These are phyloP conservation scores for Cantharellus anzutake DNA, from an alignment of 768 basidiomycete species.

Conservation along the genomic window DNA sequence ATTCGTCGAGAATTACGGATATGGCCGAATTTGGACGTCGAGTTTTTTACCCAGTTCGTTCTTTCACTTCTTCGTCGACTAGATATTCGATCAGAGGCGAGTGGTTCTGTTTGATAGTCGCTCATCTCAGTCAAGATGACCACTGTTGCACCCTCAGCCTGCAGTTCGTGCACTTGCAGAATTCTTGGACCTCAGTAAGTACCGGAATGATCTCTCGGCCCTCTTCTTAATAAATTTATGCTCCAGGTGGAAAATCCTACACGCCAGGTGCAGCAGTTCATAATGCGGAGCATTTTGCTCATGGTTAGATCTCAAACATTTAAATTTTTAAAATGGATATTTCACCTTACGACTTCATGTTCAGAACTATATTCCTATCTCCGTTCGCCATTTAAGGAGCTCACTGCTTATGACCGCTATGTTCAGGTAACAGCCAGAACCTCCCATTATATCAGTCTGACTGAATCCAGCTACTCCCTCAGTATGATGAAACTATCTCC, in stretches of 20 bases:
- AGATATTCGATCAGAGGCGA: slow-evolving; percentile 55
- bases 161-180: slow-evolving; percentile 64
- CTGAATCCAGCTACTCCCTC: background rate
- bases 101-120: too few species aligned
- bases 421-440: slow-evolving; percentile 39
- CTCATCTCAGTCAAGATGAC: slow-evolving; percentile 17
- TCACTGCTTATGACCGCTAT: slow-evolving; percentile 59
- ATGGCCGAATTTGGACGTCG: slow-evolving; percentile 80
- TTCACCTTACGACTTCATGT: background rate
- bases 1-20: slow-evolving; percentile 71
- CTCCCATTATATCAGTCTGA: background rate
- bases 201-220: background rate
- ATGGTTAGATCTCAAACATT: slow-evolving; percentile 33
- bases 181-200: slow-evolving; percentile 50
- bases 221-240: background rate
- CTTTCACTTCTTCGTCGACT: slow-evolving; percentile 82
- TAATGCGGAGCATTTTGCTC: slow-evolving; percentile 86
- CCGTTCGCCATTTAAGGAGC: slow-evolving; percentile 72
- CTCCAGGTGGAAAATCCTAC: slow-evolving; percentile 20
- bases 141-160: slow-evolving; percentile 16
- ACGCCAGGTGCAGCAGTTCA: slow-evolving; percentile 33
- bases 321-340: background rate
- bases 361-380: slow-evolving; percentile 78
- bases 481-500: slow-evolving; percentile 5
- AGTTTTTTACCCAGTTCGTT: slow-evolving; percentile 83